Conservation (phyloP, 2,329 filamentous ascomycete genomes). For the Tolypocladium tropicale region DNA sequence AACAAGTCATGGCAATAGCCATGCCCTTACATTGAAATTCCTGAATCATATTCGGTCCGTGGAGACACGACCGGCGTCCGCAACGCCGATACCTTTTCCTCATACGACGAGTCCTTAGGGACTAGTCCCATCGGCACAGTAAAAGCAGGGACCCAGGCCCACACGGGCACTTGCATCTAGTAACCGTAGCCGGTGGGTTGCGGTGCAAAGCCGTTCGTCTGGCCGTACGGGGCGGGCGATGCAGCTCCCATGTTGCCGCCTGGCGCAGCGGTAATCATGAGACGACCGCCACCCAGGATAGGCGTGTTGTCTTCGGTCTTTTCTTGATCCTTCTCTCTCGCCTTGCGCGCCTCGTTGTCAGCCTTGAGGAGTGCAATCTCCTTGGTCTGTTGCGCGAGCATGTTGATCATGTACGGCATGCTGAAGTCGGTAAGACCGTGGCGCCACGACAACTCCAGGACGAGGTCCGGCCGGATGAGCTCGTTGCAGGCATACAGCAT, state of each 20-base stretch:
- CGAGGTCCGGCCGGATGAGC: slow-evolving; percentile 81
- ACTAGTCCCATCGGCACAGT: background rate
- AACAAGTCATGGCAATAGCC: slow-evolving; percentile 2
- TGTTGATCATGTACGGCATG: slow-evolving; percentile 99
- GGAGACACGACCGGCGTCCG: background rate
- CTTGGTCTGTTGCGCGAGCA: slow-evolving; percentile 80
- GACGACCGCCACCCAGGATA: slow-evolving; percentile 75
- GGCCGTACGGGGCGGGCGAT: slow-evolving; percentile 58
- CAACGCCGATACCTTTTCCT: background rate
- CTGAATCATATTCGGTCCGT: slow-evolving; percentile 9
- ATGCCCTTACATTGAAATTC: slow-evolving; percentile 12
- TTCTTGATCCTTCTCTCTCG: slow-evolving; percentile 58
- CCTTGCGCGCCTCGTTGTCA: slow-evolving; percentile 92
- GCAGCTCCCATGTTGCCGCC: slow-evolving; percentile 37
- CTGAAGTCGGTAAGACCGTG: slow-evolving; percentile 91
- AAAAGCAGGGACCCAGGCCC: slow-evolving; percentile 12
- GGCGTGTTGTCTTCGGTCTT: slow-evolving; percentile 90
- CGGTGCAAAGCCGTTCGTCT: slow-evolving; percentile 80
- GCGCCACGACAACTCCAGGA: slow-evolving; percentile 96
- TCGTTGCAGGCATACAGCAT: slow-evolving; percentile 99
- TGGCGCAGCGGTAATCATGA: slow-evolving; percentile 94
- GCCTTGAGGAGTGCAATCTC: slow-evolving; percentile 79
- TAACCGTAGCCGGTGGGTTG: slow-evolving; percentile 74
- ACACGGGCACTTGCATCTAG: slow-evolving; percentile 29
- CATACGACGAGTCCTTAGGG: background rate